Evolutionary conservation across 495 filamentous ascomycete genomes (phyloP).

Genomic region (Staphylotrichum tortipilum): DNA sequence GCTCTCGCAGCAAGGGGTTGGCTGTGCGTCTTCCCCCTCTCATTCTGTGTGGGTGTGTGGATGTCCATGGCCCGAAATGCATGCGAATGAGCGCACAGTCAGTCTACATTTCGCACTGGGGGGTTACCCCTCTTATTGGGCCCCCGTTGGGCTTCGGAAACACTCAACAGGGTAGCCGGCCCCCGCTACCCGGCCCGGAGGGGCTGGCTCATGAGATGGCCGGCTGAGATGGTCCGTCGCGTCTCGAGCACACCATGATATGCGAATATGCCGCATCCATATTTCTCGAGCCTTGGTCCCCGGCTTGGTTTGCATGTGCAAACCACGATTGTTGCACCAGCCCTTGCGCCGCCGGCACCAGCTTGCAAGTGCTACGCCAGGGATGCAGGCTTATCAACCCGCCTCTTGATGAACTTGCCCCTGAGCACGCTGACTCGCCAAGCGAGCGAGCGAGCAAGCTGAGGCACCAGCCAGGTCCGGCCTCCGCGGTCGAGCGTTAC

Average conservation of each 20-base stretch:
- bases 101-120: too few species aligned
- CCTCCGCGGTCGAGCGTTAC: constrained; percentile 8
- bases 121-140: too few species aligned
- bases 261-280: constrained; percentile 26
- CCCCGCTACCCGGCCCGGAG: too few species aligned
- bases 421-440: constrained; percentile 24
- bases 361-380: constrained; percentile 3
- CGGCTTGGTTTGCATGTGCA: constrained; percentile 25
- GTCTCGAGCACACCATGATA: constrained; percentile 13
- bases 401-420: constrained; percentile 5
- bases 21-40: too few species aligned
- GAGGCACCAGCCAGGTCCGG: too few species aligned
- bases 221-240: background rate
- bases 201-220: background rate
- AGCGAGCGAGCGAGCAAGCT: constrained; percentile 18
- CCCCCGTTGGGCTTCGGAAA: too few species aligned
- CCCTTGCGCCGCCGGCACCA: constrained; percentile 16
- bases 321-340: constrained; percentile 14
- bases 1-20: too few species aligned
- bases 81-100: too few species aligned
- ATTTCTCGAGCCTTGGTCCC: background rate
- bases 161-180: too few species aligned
- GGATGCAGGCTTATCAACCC: background rate
- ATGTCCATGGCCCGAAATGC: too few species aligned
- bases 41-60: too few species aligned